phyloP scores from a whole-genome alignment of 2,329 filamentous ascomycete species.

The Trichoderma breve region DNA sequence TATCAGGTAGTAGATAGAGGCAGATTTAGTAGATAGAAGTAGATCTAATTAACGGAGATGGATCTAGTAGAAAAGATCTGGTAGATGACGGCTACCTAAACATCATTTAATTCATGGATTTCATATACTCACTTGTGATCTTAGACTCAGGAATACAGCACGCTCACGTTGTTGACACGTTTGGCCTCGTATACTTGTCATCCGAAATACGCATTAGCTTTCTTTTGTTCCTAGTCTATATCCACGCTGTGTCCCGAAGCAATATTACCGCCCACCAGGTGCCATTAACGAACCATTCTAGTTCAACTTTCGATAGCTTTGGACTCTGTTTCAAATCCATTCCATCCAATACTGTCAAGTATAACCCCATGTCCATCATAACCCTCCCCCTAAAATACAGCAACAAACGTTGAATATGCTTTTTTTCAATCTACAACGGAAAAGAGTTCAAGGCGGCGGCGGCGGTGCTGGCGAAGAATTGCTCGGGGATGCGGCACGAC shows the following conservation, averaged over 20 bases:
- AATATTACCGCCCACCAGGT: neutral
- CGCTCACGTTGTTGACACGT: neutral
- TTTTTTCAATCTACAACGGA: neutral
- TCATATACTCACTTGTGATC: neutral
- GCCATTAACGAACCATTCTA: neutral
- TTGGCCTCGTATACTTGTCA: neutral
- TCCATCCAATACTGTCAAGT: neutral
- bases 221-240: constrained; percentile 10
- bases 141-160: neutral
- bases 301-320: neutral
- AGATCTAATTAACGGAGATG: no score
- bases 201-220: neutral
- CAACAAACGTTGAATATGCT: neutral
- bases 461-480: constrained; percentile 26
- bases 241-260: constrained; percentile 3
- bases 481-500: constrained; percentile 25
- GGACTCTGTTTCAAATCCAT: neutral
- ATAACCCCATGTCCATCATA: neutral
- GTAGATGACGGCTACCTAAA: no score
- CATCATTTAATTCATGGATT: no score
- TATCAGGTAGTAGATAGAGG: no score
- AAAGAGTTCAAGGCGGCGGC: constrained; percentile 26
- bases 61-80: no score
- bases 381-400: neutral
- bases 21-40: no score